Base-by-base conservation (phyloP, 768 basidiomycete species). In the Agaricus bisporus region DNA sequence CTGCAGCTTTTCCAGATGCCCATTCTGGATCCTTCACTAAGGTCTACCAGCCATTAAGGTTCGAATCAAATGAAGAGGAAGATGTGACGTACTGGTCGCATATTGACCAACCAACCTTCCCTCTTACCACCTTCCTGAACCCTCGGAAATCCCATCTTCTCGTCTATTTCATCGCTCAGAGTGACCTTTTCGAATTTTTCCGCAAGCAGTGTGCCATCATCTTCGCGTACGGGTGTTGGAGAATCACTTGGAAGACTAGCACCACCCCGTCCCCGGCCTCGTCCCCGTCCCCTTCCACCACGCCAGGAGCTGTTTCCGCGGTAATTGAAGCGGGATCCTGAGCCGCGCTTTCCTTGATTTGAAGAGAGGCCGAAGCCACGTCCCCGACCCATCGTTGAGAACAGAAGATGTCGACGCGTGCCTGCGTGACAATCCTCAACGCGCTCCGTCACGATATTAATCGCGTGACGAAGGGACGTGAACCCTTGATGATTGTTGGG, bases 71-170 rank as follows among this genome's bases (percentile, higher is more conserved):
- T 41, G 32, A 43, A 51, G 26, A 17, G 39, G 37, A 53, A 48
- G 8, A 39, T 41, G 2, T 26, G 15, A 77, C 89, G 60, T 64
- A 94, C 93, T 49, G 97, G 91, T 66, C 95, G 95, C 95, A 99
- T 98, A 65, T 98, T 98, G 58, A 99, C 84, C 64, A 99, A 72
- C 97, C 97, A 98, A 2, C 95, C 97, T 50, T 90, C 88, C 64
- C 75, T 82, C 61, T 73, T 73, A 3, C 75, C 70, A 0, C 95
- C 95, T 63, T 95, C 89, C 55, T 90, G 83, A 46, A 91, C 74
- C 57, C 86, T 78, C 38, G 73, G 71, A 67, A 98, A 99, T 0
- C 97, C 97, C 15, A 98, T 73, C 66, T 90, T 91, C 70, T 91
- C 92, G 63, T 99, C 97, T 17, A 98, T 81, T 61, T 95, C 92